A percentile compares a stretch with the other conserved stretches of the same genome.
Evolutionary conservation across 495 filamentous ascomycete genomes (phyloP).

Genomic region (Podospora pseudocomata): DNA sequence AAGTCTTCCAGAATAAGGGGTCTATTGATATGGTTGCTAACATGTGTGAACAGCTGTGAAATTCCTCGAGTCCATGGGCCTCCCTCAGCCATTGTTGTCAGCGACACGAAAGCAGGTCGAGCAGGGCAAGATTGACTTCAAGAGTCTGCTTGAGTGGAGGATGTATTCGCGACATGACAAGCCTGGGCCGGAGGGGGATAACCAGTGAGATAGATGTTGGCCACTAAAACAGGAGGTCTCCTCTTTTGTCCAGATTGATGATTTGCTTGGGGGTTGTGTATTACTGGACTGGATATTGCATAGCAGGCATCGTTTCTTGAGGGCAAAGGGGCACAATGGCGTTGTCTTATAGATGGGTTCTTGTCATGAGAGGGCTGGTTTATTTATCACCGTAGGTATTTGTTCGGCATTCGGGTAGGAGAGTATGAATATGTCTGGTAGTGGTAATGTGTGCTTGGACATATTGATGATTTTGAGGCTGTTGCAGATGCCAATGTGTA

Average conservation of each 20-base stretch:
- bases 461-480: no score
- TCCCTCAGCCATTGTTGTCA: conserved; percentile 69
- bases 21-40: background rate
- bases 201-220: background rate
- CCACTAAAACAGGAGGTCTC: background rate
- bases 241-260: background rate
- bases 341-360: background rate
- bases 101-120: conserved; percentile 75
- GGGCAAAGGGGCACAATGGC: background rate
- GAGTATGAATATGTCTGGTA: no score
- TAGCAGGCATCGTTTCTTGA: background rate
- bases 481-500: no score
- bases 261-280: background rate
- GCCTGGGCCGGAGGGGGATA: conserved; percentile 23
- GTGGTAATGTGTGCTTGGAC: no score
- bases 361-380: background rate
- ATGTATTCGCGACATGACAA: conserved; percentile 68
- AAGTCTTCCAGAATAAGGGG: conserved; percentile 17
- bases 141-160: conserved; percentile 64
- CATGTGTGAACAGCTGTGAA: conserved; percentile 46
- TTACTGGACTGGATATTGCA: background rate
- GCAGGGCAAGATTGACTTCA: conserved; percentile 65
- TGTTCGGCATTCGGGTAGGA: background rate
- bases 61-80: conserved; percentile 82
- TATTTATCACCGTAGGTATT: background rate